phyloP scores from a whole-genome alignment of 2,329 filamentous ascomycete species.

The Neopestalotiopsis sp. region DNA sequence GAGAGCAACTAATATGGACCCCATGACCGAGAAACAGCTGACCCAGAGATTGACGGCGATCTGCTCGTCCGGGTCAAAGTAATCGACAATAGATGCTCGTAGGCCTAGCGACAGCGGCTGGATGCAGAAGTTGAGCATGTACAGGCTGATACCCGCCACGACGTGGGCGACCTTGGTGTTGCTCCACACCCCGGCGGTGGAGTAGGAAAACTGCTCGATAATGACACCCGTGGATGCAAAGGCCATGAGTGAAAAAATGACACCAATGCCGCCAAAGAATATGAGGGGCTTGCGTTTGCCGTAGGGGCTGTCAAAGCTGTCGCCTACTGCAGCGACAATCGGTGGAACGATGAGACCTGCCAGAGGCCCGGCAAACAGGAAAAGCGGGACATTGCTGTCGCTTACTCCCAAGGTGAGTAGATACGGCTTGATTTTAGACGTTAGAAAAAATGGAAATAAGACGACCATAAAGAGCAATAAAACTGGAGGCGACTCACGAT shows the following conservation, averaged over 20 bases:
- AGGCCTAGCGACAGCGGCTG: background rate
- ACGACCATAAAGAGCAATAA: background rate
- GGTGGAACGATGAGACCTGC: background rate
- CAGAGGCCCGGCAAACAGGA: background rate
- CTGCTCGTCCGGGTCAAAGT: background rate
- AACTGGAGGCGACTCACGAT: background rate
- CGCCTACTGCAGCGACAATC: background rate
- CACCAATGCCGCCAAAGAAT: background rate
- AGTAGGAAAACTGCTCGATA: background rate
- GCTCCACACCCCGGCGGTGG: background rate
- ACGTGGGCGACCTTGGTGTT: background rate
- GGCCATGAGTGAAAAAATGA: background rate
- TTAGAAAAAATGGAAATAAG: background rate
- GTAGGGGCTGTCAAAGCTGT: background rate
- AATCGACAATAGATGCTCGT: background rate
- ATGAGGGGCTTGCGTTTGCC: slow-evolving; percentile 3
- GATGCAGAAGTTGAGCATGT: slow-evolving; percentile 1
- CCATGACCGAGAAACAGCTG: background rate
- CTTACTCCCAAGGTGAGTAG: background rate
- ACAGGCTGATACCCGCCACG: background rate
- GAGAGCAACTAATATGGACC: background rate
- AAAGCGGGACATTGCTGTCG: background rate
- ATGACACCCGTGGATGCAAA: background rate
- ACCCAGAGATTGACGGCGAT: background rate
- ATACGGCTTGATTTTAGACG: background rate